These are phyloP conservation scores for Debaryomyces sp. DNA, from an alignment of 1,139 yeast genomes.

Conservation along the genomic window DNA sequence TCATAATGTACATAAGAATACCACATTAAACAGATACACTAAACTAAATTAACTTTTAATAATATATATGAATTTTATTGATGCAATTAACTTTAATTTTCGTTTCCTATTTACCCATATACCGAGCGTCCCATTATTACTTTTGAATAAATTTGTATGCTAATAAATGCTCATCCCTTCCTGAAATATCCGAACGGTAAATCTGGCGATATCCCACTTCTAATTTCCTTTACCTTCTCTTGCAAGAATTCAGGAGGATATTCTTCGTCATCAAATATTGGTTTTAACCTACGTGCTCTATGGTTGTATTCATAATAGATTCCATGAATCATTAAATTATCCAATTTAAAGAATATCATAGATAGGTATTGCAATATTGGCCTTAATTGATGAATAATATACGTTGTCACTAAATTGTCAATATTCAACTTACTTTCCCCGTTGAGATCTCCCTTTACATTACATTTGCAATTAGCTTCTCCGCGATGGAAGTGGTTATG, in stretches of 20 bases:
- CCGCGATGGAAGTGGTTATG: conserved; percentile 34
- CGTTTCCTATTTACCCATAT: too few species aligned
- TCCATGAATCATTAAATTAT: conserved; percentile 41
- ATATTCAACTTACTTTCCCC: conserved; percentile 27
- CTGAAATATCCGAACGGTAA: conserved; percentile 26
- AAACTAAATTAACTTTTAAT: too few species aligned
- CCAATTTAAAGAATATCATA: conserved; percentile 27
- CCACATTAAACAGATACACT: too few species aligned
- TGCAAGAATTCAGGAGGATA: conserved; percentile 28
- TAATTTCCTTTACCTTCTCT: conserved; percentile 13
- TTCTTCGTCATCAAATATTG: conserved; percentile 32
- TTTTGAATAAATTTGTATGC: not conserved
- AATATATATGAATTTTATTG: not conserved
- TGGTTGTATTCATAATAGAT: conserved; percentile 30
- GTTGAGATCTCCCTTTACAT: conserved; percentile 24
- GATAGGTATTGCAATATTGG: conserved; percentile 34
- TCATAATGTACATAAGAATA: not conserved
- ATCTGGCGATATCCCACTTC: conserved; percentile 14
- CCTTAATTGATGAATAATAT: conserved; percentile 37
- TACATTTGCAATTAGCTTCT: conserved; percentile 25
- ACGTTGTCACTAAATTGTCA: conserved; percentile 40
- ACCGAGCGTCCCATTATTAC: too few species aligned
- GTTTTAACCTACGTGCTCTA: conserved; percentile 18
- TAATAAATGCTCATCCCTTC: conserved; percentile 5
- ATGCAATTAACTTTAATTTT: too few species aligned